Conservation (phyloP, 345 rosid genomes). For the Tarenaya hassleriana region DNA sequence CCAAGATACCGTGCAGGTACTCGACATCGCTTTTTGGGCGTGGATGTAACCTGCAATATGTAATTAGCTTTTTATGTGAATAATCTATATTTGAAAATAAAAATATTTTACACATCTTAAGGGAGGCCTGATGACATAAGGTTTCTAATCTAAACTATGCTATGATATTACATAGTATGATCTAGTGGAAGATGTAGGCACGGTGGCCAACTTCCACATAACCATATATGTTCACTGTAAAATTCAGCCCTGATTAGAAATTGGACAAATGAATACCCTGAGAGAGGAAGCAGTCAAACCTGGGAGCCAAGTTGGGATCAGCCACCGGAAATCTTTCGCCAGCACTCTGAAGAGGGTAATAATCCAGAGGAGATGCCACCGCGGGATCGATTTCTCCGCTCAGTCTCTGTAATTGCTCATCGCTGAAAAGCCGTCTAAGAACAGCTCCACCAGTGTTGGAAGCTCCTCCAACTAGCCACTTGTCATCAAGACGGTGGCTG, state of each 20-base stretch:
- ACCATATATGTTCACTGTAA: no score
- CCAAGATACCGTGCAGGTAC: constrained; percentile 84
- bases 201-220: no score
- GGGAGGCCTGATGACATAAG: no score
- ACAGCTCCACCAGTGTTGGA: constrained; percentile 78
- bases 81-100: no score
- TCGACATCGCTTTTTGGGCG: constrained; percentile 71
- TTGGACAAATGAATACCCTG: no score
- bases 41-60: constrained; percentile 71
- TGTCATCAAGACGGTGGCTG: constrained; percentile 70
- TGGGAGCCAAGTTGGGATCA: constrained; percentile 66
- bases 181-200: no score
- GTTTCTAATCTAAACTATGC: no score
- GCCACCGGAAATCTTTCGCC: constrained; percentile 73
- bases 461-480: constrained; percentile 84
- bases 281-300: constrained; percentile 33
- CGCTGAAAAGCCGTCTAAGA: constrained; percentile 51
- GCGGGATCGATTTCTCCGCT: constrained; percentile 52
- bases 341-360: constrained; percentile 52
- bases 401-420: constrained; percentile 46
- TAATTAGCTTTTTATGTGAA: neutral
- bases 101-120: no score
- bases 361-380: constrained; percentile 50
- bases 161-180: no score
- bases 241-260: no score